Conservation (phyloP, 768 basidiomycete species). For the Coprinellus aureogranulatus region DNA sequence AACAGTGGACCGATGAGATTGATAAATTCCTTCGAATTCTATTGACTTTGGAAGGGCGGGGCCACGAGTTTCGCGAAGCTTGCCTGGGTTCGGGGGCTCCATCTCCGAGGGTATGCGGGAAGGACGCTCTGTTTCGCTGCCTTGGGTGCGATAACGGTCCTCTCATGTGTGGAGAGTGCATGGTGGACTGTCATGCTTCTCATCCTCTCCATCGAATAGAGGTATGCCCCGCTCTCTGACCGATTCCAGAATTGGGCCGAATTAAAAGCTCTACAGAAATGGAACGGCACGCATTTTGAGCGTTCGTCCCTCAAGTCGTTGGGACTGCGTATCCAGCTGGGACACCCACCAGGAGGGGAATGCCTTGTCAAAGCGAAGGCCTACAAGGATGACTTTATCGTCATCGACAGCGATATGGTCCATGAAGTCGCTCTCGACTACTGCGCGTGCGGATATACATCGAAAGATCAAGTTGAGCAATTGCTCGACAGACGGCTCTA, state of each 20-base stretch:
- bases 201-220: background rate
- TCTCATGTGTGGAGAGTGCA: background rate
- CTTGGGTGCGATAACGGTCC: background rate
- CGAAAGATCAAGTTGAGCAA: constrained; percentile 10
- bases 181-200: background rate
- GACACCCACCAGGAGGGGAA: constrained; percentile 14
- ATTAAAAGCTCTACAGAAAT: background rate
- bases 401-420: constrained; percentile 27
- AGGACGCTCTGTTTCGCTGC: too few species aligned
- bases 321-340: constrained; percentile 25
- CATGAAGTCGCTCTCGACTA: constrained; percentile 28
- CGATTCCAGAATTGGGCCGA: too few species aligned
- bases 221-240: background rate
- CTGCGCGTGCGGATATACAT: constrained; percentile 24
- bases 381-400: constrained; percentile 21
- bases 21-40: background rate
- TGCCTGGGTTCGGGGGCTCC: background rate
- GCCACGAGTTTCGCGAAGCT: background rate
- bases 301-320: constrained; percentile 15
- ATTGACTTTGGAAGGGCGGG: background rate
- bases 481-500: constrained; percentile 19
- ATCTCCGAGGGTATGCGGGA: too few species aligned
- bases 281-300: constrained; percentile 6
- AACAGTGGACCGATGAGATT: background rate
- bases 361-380: constrained; percentile 12